These are phyloP conservation scores for Wickerhamomyces alni DNA, from an alignment of 805 yeast genomes.

Conservation along the genomic window DNA sequence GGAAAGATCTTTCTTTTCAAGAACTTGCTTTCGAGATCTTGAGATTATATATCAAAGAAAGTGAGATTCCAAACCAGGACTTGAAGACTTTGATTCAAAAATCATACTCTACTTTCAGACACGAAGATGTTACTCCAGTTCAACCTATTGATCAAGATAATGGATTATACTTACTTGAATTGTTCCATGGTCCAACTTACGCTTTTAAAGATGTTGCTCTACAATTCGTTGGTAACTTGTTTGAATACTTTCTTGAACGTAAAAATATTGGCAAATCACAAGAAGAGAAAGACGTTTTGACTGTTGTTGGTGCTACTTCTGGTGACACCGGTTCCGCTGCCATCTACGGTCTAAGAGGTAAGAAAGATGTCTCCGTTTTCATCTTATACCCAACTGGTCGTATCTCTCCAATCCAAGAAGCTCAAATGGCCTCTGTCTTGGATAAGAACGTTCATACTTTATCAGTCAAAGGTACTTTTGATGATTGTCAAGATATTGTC, in stretches of 20 bases:
- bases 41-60: constrained; percentile 66
- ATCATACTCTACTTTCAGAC: constrained; percentile 89
- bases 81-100: constrained; percentile 53
- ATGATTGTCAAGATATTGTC: constrained; percentile 96
- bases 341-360: constrained; percentile 93
- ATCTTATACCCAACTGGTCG: constrained; percentile 96
- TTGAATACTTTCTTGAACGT: constrained; percentile 84
- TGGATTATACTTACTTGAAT: constrained; percentile 72
- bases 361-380: constrained; percentile 96
- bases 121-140: constrained; percentile 84
- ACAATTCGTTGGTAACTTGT: constrained; percentile 95
- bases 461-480: constrained; percentile 94
- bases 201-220: constrained; percentile 99
- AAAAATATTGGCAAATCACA: constrained; percentile 51
- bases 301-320: constrained; percentile 98
- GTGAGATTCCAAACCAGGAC: constrained; percentile 70
- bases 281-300: constrained; percentile 67
- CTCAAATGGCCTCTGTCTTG: constrained; percentile 95
- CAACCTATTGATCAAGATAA: constrained; percentile 49
- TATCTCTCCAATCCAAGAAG: constrained; percentile 96
- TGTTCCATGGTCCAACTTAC: constrained; percentile 98
- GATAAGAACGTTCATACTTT: constrained; percentile 92
- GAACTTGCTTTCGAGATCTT: constrained; percentile 84
- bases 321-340: constrained; percentile 99
- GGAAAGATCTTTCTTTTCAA: constrained; percentile 75